Conservation (phyloP, 2,329 filamentous ascomycete species). For the Chaetomiaceae sp. region DNA sequence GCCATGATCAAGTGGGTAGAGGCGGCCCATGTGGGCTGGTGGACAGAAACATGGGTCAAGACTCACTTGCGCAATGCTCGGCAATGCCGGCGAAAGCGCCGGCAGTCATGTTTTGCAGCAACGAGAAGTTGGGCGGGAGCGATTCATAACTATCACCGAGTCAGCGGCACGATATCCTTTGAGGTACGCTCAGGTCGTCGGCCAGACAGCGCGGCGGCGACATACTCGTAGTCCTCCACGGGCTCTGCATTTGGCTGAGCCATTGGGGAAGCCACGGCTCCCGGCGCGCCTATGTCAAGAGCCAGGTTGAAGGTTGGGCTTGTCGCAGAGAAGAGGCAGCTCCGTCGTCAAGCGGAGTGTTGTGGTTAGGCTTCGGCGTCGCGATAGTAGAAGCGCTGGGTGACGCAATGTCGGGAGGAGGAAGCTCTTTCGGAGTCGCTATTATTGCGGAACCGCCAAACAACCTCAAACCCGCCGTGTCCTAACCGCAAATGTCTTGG, state of each 20-base stretch:
- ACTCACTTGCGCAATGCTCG: slow-evolving; percentile 48
- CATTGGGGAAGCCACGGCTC: slow-evolving; percentile 62
- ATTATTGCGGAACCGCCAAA: slow-evolving; percentile 8
- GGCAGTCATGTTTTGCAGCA: slow-evolving; percentile 90
- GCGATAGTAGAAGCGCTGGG: slow-evolving; percentile 10
- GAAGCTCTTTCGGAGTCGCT: neutral
- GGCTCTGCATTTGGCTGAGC: slow-evolving; percentile 63
- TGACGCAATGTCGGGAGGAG: slow-evolving; percentile 23
- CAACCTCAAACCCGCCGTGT: neutral
- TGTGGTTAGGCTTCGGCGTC: slow-evolving; percentile 10
- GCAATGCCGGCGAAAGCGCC: slow-evolving; percentile 90
- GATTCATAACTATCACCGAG: slow-evolving; percentile 71
- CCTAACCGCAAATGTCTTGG: neutral
- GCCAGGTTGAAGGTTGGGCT: slow-evolving; percentile 52
- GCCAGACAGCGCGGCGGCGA: slow-evolving; percentile 21
- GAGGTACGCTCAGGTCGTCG: neutral
- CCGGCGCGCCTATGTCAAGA: slow-evolving; percentile 61
- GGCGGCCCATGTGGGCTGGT: neutral
- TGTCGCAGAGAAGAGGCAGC: slow-evolving; percentile 2
- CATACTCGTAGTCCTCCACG: slow-evolving; percentile 64
- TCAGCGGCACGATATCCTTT: slow-evolving; percentile 12
- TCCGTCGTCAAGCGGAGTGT: neutral
- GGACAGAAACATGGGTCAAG: no score
- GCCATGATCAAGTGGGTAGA: slow-evolving; percentile 44
- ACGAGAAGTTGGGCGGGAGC: slow-evolving; percentile 88